A percentile compares a stretch with the other conserved stretches of the same genome.
phyloP scores from a whole-genome alignment of 106 monocot genomes.

The Agapanthus africanus region DNA sequence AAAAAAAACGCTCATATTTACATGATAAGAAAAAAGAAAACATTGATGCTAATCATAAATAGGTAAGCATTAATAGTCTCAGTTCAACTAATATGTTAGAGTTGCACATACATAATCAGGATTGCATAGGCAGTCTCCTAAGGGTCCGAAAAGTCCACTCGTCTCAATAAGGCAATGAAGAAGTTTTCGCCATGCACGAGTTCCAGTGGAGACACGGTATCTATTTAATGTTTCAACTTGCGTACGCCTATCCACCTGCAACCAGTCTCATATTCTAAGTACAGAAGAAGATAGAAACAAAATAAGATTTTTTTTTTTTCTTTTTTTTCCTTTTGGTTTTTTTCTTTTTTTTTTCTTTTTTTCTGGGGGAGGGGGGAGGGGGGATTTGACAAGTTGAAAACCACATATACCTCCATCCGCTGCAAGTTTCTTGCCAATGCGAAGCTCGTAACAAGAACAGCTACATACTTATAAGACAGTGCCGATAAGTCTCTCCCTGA shows the following conservation, averaged over 20 bases:
- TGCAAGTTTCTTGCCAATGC: constrained; percentile 90
- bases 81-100: neutral
- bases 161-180: constrained; percentile 72
- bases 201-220: constrained; percentile 41
- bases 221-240: constrained; percentile 57
- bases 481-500: constrained; percentile 77
- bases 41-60: neutral
- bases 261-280: neutral
- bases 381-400: neutral
- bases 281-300: constrained; percentile 3
- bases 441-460: constrained; percentile 77
- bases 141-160: constrained; percentile 65
- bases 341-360: too few species aligned
- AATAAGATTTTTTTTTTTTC: too few species aligned
- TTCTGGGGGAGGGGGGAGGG: too few species aligned
- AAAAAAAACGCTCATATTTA: neutral
- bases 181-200: constrained; percentile 78
- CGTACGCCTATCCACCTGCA: constrained; percentile 78
- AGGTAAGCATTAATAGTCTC: neutral
- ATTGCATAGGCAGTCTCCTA: constrained; percentile 43
- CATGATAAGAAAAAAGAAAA: constrained; percentile 1
- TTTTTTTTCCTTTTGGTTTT: too few species aligned
- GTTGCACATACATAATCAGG: constrained; percentile 38
- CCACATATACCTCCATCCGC: constrained; percentile 54
- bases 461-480: constrained; percentile 76